These are phyloP conservation scores for Caloboletus firmus DNA, from an alignment of 1,284 basidiomycete genomes.

Conservation along the genomic window DNA sequence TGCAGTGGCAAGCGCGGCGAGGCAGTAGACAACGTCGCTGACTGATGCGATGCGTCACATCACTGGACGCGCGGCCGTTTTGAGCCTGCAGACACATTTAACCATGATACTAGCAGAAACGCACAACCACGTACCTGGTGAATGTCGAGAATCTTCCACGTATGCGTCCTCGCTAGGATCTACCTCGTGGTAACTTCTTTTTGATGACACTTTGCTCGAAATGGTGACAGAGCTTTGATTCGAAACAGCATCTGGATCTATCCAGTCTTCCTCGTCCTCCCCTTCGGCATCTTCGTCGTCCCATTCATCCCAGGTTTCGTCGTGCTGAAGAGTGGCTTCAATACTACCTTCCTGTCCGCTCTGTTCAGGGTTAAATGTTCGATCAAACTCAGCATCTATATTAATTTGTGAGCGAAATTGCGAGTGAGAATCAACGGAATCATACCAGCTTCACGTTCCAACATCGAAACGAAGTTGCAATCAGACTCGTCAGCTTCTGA, in stretches of 20 bases:
- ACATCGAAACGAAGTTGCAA: constrained; percentile 25
- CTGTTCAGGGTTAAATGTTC: constrained; percentile 18
- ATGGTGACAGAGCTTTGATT: constrained; percentile 45
- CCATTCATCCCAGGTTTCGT: constrained; percentile 37
- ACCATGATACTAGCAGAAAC: not conserved
- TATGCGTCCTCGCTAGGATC: constrained; percentile 41
- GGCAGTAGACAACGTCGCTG: not conserved
- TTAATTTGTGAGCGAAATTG: constrained; percentile 7
- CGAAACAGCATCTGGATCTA: constrained; percentile 36
- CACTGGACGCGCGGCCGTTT: constrained; percentile 40
- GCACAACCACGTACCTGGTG: constrained; percentile 45
- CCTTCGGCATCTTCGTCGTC: constrained; percentile 46
- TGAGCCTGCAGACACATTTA: constrained; percentile 23
- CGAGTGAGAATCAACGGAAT: not conserved
- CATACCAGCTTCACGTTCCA: constrained; percentile 31
- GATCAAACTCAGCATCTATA: constrained; percentile 31
- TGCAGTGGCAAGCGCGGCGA: not conserved
- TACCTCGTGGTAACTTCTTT: constrained; percentile 50
- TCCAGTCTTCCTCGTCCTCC: constrained; percentile 40
- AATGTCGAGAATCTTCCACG: constrained; percentile 34
- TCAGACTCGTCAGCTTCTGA: constrained; percentile 28
- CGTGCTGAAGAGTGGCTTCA: constrained; percentile 18
- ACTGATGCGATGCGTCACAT: constrained; percentile 8
- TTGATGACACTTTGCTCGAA: constrained; percentile 46
- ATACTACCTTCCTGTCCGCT: constrained; percentile 18